phyloP scores from a whole-genome alignment of 2,329 filamentous ascomycete species.

The Pezicula radicicola region DNA sequence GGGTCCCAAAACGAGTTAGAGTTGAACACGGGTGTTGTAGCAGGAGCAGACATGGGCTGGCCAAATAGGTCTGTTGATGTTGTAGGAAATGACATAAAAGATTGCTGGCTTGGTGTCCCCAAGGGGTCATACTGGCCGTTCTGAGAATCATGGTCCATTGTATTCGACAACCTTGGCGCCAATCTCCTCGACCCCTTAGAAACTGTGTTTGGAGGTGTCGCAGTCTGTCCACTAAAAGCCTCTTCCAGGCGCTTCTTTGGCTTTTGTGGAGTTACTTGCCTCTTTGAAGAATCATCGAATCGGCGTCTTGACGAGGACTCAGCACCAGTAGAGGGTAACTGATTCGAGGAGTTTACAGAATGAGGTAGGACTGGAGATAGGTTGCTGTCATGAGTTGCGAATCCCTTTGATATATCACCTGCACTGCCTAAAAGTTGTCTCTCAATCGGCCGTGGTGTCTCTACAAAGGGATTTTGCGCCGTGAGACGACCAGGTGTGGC shows the following conservation, averaged over 20 bases:
- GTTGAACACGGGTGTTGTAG: slow-evolving; percentile 43
- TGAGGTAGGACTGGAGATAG: slow-evolving; percentile 52
- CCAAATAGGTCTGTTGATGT: slow-evolving; percentile 55
- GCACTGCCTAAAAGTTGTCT: slow-evolving; percentile 48
- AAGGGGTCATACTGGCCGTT: slow-evolving; percentile 22
- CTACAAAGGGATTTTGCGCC: slow-evolving; percentile 22
- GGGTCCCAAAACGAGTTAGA: slow-evolving; percentile 54
- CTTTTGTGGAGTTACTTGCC: slow-evolving; percentile 36
- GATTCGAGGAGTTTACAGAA: slow-evolving; percentile 56
- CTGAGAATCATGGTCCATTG: slow-evolving; percentile 27
- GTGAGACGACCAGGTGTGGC: slow-evolving; percentile 57
- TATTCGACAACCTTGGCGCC: slow-evolving; percentile 34
- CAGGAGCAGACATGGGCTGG: slow-evolving; percentile 58
- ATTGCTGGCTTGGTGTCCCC: slow-evolving; percentile 30
- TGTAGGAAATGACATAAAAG: slow-evolving; percentile 44
- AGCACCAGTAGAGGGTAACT: slow-evolving; percentile 52
- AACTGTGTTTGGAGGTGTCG: slow-evolving; percentile 57
- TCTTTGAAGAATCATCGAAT: slow-evolving; percentile 21
- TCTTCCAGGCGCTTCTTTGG: slow-evolving; percentile 31
- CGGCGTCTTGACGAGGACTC: slow-evolving; percentile 14
- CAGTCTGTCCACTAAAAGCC: slow-evolving; percentile 42
- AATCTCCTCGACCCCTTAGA: slow-evolving; percentile 54
- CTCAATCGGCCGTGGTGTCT: slow-evolving; percentile 26
- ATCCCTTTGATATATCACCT: slow-evolving; percentile 46
- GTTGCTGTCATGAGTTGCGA: slow-evolving; percentile 61